Evolutionary conservation across 1,139 yeast genomes (phyloP).

Genomic region (Protomyces macrosporus): DNA sequence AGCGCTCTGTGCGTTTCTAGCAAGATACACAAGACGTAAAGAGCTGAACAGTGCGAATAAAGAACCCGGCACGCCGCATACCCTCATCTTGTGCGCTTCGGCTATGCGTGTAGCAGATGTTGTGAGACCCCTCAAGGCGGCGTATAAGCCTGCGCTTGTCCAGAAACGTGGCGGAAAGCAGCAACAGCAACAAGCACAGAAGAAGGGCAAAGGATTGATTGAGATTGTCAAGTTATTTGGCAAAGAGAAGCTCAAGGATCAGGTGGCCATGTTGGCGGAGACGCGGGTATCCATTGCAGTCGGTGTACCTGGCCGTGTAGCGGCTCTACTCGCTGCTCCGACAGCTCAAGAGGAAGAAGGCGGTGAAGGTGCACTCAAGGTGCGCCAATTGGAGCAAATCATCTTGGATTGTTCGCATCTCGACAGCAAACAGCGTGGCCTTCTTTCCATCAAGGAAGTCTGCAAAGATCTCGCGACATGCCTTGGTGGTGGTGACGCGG

Average conservation of each 20-base stretch:
- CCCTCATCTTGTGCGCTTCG: conserved; percentile 8
- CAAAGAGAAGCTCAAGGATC: conserved; percentile 6
- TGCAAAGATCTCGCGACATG: background rate
- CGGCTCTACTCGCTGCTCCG: background rate
- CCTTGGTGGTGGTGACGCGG: background rate
- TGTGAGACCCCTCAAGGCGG: conserved; percentile 5
- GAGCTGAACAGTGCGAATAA: background rate
- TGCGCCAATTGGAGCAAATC: conserved; percentile 18
- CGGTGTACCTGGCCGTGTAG: conserved; percentile 17
- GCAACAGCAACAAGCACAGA: background rate
- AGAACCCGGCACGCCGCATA: conserved; percentile 19
- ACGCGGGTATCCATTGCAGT: conserved; percentile 12
- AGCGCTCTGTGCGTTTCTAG: background rate
- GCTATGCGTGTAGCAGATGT: conserved; percentile 23
- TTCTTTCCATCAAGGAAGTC: conserved; percentile 14
- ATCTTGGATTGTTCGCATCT: conserved; percentile 4
- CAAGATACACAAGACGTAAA: conserved; percentile 6
- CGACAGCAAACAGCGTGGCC: conserved; percentile 15
- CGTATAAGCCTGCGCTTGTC: background rate
- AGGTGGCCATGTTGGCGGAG: background rate
- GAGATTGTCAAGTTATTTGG: conserved; percentile 11
- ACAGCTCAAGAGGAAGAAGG: background rate
- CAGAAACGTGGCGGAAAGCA: background rate
- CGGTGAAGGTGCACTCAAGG: background rate
- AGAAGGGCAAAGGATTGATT: background rate